A percentile compares a stretch with the other conserved stretches of the same genome.
Evolutionary conservation across 345 rosid genomes (phyloP).

Genomic region (Ricinus communis): DNA sequence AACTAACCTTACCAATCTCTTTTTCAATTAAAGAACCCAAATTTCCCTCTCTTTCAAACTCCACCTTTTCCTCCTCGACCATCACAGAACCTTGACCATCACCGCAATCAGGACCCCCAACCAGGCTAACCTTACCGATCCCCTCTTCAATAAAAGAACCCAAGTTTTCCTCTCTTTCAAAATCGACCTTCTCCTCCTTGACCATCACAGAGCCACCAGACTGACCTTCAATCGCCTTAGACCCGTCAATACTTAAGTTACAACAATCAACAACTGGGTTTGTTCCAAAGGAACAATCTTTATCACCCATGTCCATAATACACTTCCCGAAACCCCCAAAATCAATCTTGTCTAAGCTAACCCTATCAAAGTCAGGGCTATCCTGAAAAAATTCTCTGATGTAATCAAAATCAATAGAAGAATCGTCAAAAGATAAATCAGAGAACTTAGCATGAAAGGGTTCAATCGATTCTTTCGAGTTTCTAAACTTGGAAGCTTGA

Average conservation of each 20-base stretch:
- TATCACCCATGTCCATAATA: conserved; percentile 31
- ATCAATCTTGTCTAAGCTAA: conserved; percentile 35
- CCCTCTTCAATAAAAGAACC: conserved; percentile 47
- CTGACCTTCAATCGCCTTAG: conserved; percentile 23
- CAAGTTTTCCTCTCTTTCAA: conserved; percentile 29
- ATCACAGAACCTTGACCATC: conserved; percentile 20
- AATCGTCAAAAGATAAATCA: conserved; percentile 44
- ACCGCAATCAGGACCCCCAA: conserved; percentile 14
- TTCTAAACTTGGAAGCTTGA: conserved; percentile 37
- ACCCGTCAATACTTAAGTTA: conserved; percentile 19
- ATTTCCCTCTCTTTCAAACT: conserved; percentile 25
- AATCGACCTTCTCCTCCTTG: conserved; percentile 37
- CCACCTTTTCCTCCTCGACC: conserved; percentile 38
- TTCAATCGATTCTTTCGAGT: conserved; percentile 31
- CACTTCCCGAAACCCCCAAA: conserved; percentile 33
- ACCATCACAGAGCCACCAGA: conserved; percentile 24
- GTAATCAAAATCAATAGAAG: conserved; percentile 63
- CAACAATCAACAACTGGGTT: conserved; percentile 13
- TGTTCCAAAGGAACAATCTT: conserved; percentile 14
- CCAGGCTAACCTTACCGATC: conserved; percentile 45
- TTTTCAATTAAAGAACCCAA: conserved; percentile 48
- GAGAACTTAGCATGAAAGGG: conserved; percentile 29
- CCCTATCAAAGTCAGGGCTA: conserved; percentile 27
- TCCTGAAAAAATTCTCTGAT: conserved; percentile 50
- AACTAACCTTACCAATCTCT: conserved; percentile 47